Base-by-base conservation (phyloP, 2,329 filamentous ascomycete genomes). In the Penicillium sp. region DNA sequence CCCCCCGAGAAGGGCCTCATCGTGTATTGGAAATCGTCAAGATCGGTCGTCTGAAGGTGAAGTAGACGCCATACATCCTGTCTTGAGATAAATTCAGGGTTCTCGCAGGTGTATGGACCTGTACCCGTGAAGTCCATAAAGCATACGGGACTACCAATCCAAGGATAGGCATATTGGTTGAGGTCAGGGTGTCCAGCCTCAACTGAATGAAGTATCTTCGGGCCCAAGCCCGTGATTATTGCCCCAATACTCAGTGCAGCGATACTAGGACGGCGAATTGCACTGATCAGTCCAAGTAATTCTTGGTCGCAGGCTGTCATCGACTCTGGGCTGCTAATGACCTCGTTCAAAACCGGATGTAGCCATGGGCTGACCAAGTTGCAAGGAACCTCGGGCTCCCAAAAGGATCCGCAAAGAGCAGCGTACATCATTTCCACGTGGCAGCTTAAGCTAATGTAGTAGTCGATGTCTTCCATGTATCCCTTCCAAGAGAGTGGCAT, bases 321-420 rank as follows among this genome's bases (percentile, higher is more conserved):
- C 5, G 14, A 5, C 2, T 18, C 27, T 14, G 11, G 11, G 32
- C 21, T 10, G 43, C 45, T 13, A 13, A n/a, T n/a, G 13, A 52
- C 34, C 38, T 63, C 59, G 10, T 56, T 44, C 8, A 62, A 29
- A 36, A 55, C 46, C 1, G 59, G 59, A 52, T 64, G 55, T 31
- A 64, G 34, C 60, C 59, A 61, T n/a, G 47, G 43, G 24, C 43
- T 54, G n/a, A 57, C 60, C 1, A 64, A 39, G 27, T 62, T 63
- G 42, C 60, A 60, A 32, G 58, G 56, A 11, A 61, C 47, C 4
- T 42, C 52, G 3, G 36, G 49, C 45, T 60, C 56, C 56, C 58
- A 61, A 22, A 61, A 63, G 42, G 42, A 47, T 16, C 57, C 59
- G 47, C 57, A 60, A 1, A 58, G 39, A n/a, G 47, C 14, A 4